These are phyloP conservation scores for Eruca vesicaria DNA, from an alignment of 441 rosid species.

Conservation along the genomic window DNA sequence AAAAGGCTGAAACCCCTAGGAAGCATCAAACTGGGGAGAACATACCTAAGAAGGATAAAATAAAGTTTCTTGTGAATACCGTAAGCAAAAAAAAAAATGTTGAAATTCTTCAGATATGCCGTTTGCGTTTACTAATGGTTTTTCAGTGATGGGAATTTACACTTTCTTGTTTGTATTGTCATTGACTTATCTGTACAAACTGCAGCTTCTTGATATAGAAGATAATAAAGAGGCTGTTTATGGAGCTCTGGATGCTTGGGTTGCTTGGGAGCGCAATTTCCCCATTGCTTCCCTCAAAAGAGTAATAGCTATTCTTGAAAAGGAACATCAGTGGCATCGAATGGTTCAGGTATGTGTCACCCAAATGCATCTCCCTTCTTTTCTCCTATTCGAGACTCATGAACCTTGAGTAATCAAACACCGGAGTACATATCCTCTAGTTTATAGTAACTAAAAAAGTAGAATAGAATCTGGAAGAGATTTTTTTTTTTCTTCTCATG, in stretches of 20 bases:
- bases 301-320: constrained; percentile 71
- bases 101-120: background rate
- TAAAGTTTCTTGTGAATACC: constrained; percentile 63
- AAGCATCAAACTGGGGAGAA: constrained; percentile 59
- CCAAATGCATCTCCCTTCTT: background rate
- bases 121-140: constrained; percentile 13
- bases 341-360: constrained; percentile 65
- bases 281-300: constrained; percentile 78
- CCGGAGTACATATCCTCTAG: background rate
- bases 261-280: constrained; percentile 89
- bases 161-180: background rate
- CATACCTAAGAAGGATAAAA: constrained; percentile 74
- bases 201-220: constrained; percentile 77
- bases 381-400: background rate
- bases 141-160: background rate
- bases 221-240: constrained; percentile 85
- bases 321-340: constrained; percentile 90
- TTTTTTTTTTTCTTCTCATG: background rate
- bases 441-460: background rate
- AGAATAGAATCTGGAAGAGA: background rate
- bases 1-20: constrained; percentile 33
- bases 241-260: constrained; percentile 95
- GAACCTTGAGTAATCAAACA: constrained; percentile 5
- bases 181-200: constrained; percentile 11
- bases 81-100: constrained; percentile 41